Base-by-base conservation (phyloP, 2,329 filamentous ascomycete genomes). In the Claviceps fusiformis region DNA sequence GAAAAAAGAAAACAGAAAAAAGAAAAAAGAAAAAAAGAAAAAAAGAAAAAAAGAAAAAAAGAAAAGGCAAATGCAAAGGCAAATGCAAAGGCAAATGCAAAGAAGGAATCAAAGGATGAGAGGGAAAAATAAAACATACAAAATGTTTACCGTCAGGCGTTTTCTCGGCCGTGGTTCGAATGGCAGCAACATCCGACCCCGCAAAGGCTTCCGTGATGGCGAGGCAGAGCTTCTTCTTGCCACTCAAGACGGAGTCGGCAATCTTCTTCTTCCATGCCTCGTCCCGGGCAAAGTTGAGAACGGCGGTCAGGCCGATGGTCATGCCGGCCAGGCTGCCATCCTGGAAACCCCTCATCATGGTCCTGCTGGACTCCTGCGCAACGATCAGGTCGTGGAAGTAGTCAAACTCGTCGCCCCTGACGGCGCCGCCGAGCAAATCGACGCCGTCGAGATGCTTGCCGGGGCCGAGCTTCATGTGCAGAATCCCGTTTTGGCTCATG, bases 131-230 rank as follows among this genome's bases (percentile, higher is more conserved):
- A 8, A 19, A 29, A 81, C 75, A 60, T 79, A 77, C 70, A 67
- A 87, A 91, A 70, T 84, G 77, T 67, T 85, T 83, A 50, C 87
- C 87, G 64, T 90, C 86, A 1, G 82, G 71, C 0, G 85, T 89
- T 73, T 89, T 89, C 61, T 78, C 78, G 1, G 87, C 88, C 0
- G 87, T 93, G 0, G 89, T 93, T 58, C 86, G 78, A 43, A 95
- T 75, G 17, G 86, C 83, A 15, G 89, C 87, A 5, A 95, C 89
- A 67, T 95, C 89, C 43, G 70, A 72, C 19, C 89, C 89, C 17
- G 89, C 89, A 70, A 95, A 93, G 0, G 89, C 89, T 70, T 95
- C 89, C 1, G 89, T 93, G 64, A 95, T 89, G 54, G 89, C 89
- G 3, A 95, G 75, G 65, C 86, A 92, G 66, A 93, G 89, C 76